Evolutionary conservation across 495 filamentous ascomycete genomes (phyloP), one percentile per base, ranked within the genome.

Genomic region (Penicillium subrubescens): DNA sequence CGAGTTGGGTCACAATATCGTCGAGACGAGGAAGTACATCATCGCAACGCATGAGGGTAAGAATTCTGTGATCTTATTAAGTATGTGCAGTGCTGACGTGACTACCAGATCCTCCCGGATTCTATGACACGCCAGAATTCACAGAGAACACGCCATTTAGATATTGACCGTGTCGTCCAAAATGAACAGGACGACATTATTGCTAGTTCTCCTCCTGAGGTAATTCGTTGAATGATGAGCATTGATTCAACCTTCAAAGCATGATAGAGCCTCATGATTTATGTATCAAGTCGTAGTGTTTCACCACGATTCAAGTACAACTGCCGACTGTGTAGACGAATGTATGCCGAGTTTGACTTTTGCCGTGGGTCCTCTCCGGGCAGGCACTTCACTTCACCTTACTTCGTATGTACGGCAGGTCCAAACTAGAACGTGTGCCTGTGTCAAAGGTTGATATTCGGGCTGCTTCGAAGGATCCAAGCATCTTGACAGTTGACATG

Each of bases 1-100:
- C 23, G 79, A 86, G 62, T 59, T 91, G 15, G 71, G 79, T 50
- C 78, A 81, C 52, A 73, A 79, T 51, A 80, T 89, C 33, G 68
- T 73, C 23, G 80, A 83, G 59, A 79, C 85, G 51, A 79, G 80
- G 63, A 79, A 82, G 66, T 89, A 85, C 66, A 90, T 92, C 61
- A 58, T 80, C 59, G 74, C 72, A 19, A 71, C 85, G 39, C 82
- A 83, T 2, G 80, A 83, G 68, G 84, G 82, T 82, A 61, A 71
- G 75, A 68, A 33, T 48, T 5, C 8, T 0, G 12, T n/a, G n/a
- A 17, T 4, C 19, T 34, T 10, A 5, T 33, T 33, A 33, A 33
- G 1, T 8, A 27, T 5, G 27, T 35, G 6, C 35, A 41, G 10
- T 57, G 34, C 55, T 65, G 37, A 66, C 35, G 8, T 57, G 19